Percentiles rank a stretch among this genome's conserved stretches.
phyloP scores from a whole-genome alignment of 2,329 filamentous ascomycete species.

The Xylogone sp. region DNA sequence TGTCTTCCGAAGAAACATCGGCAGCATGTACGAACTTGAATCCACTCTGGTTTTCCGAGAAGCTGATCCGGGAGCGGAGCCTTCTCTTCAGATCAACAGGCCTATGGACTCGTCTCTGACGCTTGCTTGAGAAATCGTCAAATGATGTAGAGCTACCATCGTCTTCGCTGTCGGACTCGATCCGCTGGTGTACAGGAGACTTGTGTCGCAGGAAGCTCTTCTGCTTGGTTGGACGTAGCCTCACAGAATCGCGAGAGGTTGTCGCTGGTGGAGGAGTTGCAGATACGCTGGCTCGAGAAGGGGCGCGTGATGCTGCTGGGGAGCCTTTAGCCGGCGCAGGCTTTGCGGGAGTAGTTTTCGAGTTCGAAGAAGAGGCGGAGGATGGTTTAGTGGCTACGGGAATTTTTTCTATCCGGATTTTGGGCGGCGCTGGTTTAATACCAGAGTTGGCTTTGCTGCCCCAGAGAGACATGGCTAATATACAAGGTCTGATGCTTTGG shows the following conservation, averaged over 20 bases:
- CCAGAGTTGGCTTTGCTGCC: conserved; percentile 3
- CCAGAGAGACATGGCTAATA: conserved; percentile 1
- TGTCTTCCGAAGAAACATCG: conserved; percentile 48
- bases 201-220: conserved; percentile 13
- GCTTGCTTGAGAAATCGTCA: conserved; percentile 9
- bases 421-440: conserved; percentile 11
- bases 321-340: conserved; percentile 1
- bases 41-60: conserved; percentile 16
- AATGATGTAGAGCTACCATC: conserved; percentile 2
- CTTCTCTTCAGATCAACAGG: conserved; percentile 20
- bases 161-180: conserved; percentile 14
- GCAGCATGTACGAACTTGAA: conserved; percentile 52
- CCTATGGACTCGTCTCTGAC: conserved; percentile 12
- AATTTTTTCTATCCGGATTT: conserved; percentile 9
- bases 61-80: conserved; percentile 20
- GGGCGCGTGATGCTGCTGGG: conserved; percentile 2
- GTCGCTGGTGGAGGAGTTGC: conserved; percentile 9
- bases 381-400: conserved; percentile 1
- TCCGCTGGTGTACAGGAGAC: conserved; percentile 13
- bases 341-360: not conserved
- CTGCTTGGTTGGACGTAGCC: conserved; percentile 10
- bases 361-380: not conserved
- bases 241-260: conserved; percentile 5
- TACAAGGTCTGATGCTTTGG: not conserved
- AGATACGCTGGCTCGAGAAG: conserved; percentile 4